Conservation (phyloP, 2,329 filamentous ascomycete species). For the Fusarium sp. region DNA sequence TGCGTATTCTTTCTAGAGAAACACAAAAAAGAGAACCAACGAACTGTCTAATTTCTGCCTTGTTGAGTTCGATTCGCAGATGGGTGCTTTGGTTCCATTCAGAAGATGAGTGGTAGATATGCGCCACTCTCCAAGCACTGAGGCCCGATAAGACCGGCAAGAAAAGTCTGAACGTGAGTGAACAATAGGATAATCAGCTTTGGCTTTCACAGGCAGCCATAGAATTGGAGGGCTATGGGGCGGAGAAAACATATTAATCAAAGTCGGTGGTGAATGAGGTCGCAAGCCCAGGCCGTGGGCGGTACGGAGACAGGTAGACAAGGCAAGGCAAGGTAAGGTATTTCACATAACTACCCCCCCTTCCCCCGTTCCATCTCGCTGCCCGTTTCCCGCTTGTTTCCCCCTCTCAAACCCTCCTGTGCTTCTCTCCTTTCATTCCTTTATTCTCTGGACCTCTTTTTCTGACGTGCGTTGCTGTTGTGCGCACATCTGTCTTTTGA, state of each 20-base stretch:
- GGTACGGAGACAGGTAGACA: conserved; percentile 44
- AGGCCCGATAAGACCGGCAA: conserved; percentile 5
- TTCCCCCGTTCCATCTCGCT: conserved; percentile 53
- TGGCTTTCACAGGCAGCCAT: conserved; percentile 7
- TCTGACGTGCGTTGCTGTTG: conserved; percentile 43
- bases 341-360: conserved; percentile 56
- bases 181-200: conserved; percentile 4
- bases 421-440: conserved; percentile 36
- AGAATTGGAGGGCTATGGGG: conserved; percentile 23
- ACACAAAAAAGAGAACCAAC: not conserved
- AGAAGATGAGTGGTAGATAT: conserved; percentile 26
- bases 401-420: conserved; percentile 40
- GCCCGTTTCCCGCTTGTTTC: conserved; percentile 49
- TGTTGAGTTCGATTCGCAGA: not conserved
- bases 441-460: conserved; percentile 18
- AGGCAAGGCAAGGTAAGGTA: conserved; percentile 45
- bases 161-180: not conserved
- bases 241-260: conserved; percentile 41
- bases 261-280: conserved; percentile 34
- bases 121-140: conserved; percentile 14
- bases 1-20: not conserved
- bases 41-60: conserved; percentile 1
- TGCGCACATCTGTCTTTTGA: conserved; percentile 27
- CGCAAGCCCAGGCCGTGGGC: conserved; percentile 37
- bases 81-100: conserved; percentile 20